Base-by-base conservation (phyloP, 148 eudicot genomes). In the Camellia sinensis region DNA sequence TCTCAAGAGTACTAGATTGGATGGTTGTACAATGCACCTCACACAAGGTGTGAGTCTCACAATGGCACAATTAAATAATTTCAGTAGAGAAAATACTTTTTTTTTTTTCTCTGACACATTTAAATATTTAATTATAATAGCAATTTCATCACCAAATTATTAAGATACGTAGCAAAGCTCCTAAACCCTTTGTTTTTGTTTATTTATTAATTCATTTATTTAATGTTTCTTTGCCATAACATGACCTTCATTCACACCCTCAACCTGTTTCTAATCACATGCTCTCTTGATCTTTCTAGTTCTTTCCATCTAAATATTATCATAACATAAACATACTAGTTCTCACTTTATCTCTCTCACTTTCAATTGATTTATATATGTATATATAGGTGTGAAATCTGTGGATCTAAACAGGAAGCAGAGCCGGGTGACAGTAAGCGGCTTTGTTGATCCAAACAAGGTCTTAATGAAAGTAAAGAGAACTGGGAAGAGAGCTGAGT, bases 401-500 rank as follows among this genome's bases (percentile, higher is more conserved):
- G 87, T 91, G 75, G 93, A 89, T 52, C 81, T 93, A 50, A 87
- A 81, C 77, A 76, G 92, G 80, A 95, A 93, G 81, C 89, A 88
- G 77, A 88, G 90, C 87, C 84, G 89, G 59, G 90, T 95, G 66
- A 90, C 85, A 45, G 93, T 95, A 3, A 93, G 86, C 19, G 97
- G 97, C 0, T 80, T 84, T 22, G 93, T 95, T 3, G 97, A 95
- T 45, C 90, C 97, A 40, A 89, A 88, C 82, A 92, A 87, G 77
- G 98, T 95, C 60, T 71, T 93, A 12, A 91, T 84, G 81, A 89
- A 84, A 78, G 85, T 95, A n/a, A 93, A 91, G 74, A 87, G 80
- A 45, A 92, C 98, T 0, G 98, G 98, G 3, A 95, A 95, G 78
- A 90, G 88, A 76, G 98, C 97, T 0, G 94, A 93, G 48, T 93